Base-by-base conservation (phyloP, 164 flowering plant species). In the Sextonia rubra region DNA sequence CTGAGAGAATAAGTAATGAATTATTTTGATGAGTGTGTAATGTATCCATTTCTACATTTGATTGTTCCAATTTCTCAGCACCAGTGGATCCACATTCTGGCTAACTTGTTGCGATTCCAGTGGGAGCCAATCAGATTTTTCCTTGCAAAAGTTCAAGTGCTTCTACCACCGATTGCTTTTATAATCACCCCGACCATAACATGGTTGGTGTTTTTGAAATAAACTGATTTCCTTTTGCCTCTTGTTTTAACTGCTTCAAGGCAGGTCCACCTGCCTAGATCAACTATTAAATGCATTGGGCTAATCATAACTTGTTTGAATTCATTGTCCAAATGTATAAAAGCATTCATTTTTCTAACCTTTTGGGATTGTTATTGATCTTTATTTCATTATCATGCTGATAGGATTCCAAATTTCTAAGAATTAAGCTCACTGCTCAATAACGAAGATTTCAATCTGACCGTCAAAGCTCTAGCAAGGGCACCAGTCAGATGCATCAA, bases 1-100 rank as follows among this genome's bases (percentile, higher is more conserved):
- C 82, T 91, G 56, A 83, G 82, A 24, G 96, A 89, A 73, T 97
- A 90, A 75, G 98, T 94, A 29, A 70, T 90, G 92, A 84, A 90
- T 48, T 90, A 91, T 79, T 94, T 94, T 81, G 98, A 94, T 71
- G 97, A 94, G 77, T 94, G 97, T 77, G 93, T 37, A 37, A 37
- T 37, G 44, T 91, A 65, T 94, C 98, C 17, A 82, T 90, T 75
- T 91, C 98, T 62, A 89, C 94, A 65, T 91, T 94, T 81, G 98
- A 94, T 78, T 82, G 91, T 79, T 90, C 44, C 27, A 93, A 94
- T 79, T 89, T 91, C 80, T 91, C 97, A 69, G 83, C 94, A 27
- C 77, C 76, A 44, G 97, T 91, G 76, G 96, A 90, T 66, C 88
- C 89, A 49, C 11, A 37, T 80, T 83, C 44, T 32, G 76, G 64